A percentile compares a stretch with the other conserved stretches of the same genome.
Conservation (phyloP, 352 stramenopile genomes). For the Phytophthora pluvialis region DNA sequence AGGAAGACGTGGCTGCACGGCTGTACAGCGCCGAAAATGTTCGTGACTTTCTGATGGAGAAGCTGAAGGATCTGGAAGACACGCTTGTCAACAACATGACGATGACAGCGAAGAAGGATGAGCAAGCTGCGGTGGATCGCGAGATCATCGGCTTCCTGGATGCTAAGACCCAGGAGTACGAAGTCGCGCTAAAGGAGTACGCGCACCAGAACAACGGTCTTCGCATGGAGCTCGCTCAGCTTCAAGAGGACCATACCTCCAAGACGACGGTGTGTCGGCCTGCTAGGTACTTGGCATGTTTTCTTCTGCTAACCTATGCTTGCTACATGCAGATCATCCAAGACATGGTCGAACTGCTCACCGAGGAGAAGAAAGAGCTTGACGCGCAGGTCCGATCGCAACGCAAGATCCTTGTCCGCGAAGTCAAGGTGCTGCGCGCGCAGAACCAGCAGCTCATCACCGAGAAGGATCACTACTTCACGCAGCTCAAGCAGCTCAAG, state of each 20-base stretch:
- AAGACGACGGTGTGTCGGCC: slow-evolving; percentile 56
- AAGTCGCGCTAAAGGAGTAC: slow-evolving; percentile 60
- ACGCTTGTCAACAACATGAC: slow-evolving; percentile 63
- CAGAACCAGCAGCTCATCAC: slow-evolving; percentile 70
- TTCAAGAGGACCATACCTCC: slow-evolving; percentile 60
- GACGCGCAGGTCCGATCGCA: slow-evolving; percentile 75
- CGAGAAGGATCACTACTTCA: slow-evolving; percentile 79
- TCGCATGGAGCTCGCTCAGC: slow-evolving; percentile 46
- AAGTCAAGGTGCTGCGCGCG: slow-evolving; percentile 74
- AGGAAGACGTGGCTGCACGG: slow-evolving; percentile 74
- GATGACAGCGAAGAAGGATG: slow-evolving; percentile 61
- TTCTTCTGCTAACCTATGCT: not conserved
- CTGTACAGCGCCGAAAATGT: slow-evolving; percentile 82
- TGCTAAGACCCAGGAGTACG: slow-evolving; percentile 79
- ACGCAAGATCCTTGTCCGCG: slow-evolving; percentile 81
- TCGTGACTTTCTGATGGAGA: slow-evolving; percentile 87
- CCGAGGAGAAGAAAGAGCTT: slow-evolving; percentile 79
- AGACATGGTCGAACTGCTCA: slow-evolving; percentile 80
- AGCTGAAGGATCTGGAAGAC: slow-evolving; percentile 81
- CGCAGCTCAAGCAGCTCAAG: slow-evolving; percentile 80
- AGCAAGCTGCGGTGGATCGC: slow-evolving; percentile 69
- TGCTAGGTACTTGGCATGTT: not conserved
- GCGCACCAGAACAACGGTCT: slow-evolving; percentile 64
- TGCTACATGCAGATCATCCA: slow-evolving; percentile 64
- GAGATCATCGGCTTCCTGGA: slow-evolving; percentile 89